phyloP scores from a whole-genome alignment of 2,329 filamentous ascomycete genomes.

The Corniculantispora saksenae region DNA sequence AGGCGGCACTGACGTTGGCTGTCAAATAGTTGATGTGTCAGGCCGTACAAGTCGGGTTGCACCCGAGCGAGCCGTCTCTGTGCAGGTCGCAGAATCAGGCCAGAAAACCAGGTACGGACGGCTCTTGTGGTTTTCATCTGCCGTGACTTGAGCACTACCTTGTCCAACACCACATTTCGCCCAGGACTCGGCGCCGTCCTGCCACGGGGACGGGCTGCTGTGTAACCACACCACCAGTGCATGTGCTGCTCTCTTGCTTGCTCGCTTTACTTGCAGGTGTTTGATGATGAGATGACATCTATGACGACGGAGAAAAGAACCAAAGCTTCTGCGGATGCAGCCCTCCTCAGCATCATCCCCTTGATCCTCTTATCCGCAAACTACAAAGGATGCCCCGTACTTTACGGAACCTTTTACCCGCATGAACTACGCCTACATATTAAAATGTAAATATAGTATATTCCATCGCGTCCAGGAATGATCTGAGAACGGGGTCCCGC shows the following conservation, averaged over 20 bases:
- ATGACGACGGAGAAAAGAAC: not conserved
- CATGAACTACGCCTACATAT: constrained; percentile 10
- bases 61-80: not conserved
- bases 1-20: not conserved
- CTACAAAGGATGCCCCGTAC: not conserved
- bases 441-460: not conserved
- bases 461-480: not conserved
- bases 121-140: not conserved
- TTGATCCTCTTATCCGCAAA: not conserved
- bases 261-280: not conserved
- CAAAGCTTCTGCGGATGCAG: no score
- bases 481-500: constrained; percentile 1
- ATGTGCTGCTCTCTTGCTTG: not conserved
- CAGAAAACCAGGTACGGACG: not conserved
- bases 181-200: not conserved
- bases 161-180: not conserved
- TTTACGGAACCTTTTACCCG: not conserved
- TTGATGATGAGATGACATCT: not conserved
- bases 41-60: not conserved
- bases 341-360: no score
- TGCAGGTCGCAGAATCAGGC: not conserved
- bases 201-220: not conserved
- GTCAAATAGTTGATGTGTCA: not conserved
- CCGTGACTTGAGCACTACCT: not conserved
- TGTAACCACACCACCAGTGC: not conserved